Evolutionary conservation across 257 asterid species (phyloP), one percentile per base, ranked within the genome.

Genomic region (Nicotiana obtusifolia): DNA sequence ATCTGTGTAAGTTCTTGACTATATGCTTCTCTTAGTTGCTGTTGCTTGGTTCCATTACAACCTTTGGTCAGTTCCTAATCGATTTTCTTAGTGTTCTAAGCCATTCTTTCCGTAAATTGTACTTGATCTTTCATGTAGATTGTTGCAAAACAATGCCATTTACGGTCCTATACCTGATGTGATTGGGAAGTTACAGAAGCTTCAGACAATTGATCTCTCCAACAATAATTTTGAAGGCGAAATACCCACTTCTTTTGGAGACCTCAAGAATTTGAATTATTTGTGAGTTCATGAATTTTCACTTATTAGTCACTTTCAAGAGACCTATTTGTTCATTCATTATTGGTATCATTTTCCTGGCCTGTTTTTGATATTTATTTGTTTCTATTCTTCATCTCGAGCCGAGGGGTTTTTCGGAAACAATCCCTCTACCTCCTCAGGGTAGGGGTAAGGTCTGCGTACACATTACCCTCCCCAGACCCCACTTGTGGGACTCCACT

Each of bases 71-170:
- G 10, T 41, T 66, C 44, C 31, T 80, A 54, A 44, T 44, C 8
- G 22, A 49, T 28, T 80, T 61, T 79, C 20, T 9, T 7, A 47
- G 54, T 7, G 5, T 82, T 41, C 15, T n/a, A 52, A 53, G 15
- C 64, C 4, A 24, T 17, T 41, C 5, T 44, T 44, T 30, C 20
- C 0, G 59, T 19, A 16, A 66, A 80, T 1, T 80, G 49, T 80
- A 24, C 41, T 79, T 59, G 37, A 3, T n/a, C 22, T 81, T 31
- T 52, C 53, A 16, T 85, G 84, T 86, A 96, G 99, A 86, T 91
- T 89, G 87, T 91, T 96, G 92, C 99, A 96, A 83, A 96, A 96
- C 90, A 96, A 96, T 87, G 97, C 86, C 14, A 91, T 96, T 60
- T 85, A 88, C 7, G 99, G 98, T 85, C 82, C 89, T 61, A 91